Evolutionary conservation across 768 basidiomycete species (phyloP).

Genomic region (Epithele typhae): DNA sequence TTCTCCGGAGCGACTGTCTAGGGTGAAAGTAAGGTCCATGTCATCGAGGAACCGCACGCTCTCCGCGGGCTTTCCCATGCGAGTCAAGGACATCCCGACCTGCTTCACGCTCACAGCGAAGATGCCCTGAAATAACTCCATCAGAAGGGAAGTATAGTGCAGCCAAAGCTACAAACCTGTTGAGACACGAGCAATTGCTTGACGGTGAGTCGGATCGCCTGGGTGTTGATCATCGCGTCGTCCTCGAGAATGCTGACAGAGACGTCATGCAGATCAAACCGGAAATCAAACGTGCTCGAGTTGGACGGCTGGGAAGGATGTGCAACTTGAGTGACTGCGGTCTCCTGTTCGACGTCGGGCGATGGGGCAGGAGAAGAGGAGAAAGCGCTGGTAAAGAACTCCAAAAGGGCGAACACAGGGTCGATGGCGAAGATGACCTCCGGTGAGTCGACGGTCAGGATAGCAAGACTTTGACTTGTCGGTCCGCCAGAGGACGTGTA

Average conservation of each 20-base stretch:
- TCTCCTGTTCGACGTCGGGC: slow-evolving; percentile 7
- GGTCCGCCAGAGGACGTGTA: slow-evolving; percentile 71
- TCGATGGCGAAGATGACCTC: slow-evolving; percentile 90
- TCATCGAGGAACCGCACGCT: slow-evolving; percentile 92
- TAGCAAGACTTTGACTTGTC: slow-evolving; percentile 57
- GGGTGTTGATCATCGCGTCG: slow-evolving; percentile 71
- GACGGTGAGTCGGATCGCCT: slow-evolving; percentile 84
- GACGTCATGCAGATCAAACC: slow-evolving; percentile 87
- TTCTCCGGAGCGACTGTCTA: slow-evolving; percentile 77
- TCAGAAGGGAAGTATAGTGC: too few species aligned
- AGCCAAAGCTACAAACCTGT: slow-evolving; percentile 58
- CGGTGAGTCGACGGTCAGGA: slow-evolving; percentile 90
- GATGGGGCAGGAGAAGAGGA: slow-evolving; percentile 20
- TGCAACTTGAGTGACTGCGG: slow-evolving; percentile 8
- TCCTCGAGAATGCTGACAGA: slow-evolving; percentile 86
- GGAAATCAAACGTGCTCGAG: slow-evolving; percentile 46
- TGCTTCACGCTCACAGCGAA: slow-evolving; percentile 74
- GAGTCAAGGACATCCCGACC: slow-evolving; percentile 90
- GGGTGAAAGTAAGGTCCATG: slow-evolving; percentile 78
- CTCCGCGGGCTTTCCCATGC: slow-evolving; percentile 81
- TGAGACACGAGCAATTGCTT: slow-evolving; percentile 85
- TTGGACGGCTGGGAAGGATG: neutral
- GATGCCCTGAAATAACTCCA: slow-evolving; percentile 49
- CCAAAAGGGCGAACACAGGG: slow-evolving; percentile 82
- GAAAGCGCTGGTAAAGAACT: slow-evolving; percentile 72